Percentiles rank a stretch among this genome's conserved stretches.
Conservation (phyloP, 805 yeast genomes). For the Kluyveromyces aestuarii region DNA sequence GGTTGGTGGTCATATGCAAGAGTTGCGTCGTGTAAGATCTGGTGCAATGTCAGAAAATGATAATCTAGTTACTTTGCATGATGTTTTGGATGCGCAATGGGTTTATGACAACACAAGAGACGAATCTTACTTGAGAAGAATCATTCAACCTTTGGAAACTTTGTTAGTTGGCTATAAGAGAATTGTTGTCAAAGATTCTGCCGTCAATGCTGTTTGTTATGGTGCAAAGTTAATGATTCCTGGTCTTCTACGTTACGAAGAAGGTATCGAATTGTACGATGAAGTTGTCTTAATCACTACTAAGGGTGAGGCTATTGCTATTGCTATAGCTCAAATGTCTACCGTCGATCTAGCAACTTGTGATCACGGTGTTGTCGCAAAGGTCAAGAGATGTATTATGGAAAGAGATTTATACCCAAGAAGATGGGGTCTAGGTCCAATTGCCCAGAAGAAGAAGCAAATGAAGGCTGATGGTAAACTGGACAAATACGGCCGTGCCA, state of each 20-base stretch:
- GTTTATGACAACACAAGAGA: constrained; percentile 94
- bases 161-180: constrained; percentile 92
- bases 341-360: constrained; percentile 93
- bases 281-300: constrained; percentile 98
- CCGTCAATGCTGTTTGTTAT: constrained; percentile 96
- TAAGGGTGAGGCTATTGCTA: constrained; percentile 98
- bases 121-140: constrained; percentile 88
- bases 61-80: constrained; percentile 90
- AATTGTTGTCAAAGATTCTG: constrained; percentile 88
- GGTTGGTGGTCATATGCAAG: constrained; percentile 99
- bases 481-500: constrained; percentile 89
- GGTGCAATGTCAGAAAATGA: constrained; percentile 92
- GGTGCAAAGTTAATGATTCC: constrained; percentile 99
- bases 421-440: constrained; percentile 99
- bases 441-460: constrained; percentile 97
- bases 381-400: constrained; percentile 98
- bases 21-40: constrained; percentile 96
- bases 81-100: constrained; percentile 97
- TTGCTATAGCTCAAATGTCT: constrained; percentile 98
- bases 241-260: constrained; percentile 94
- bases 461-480: constrained; percentile 94
- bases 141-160: constrained; percentile 91
- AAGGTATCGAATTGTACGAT: constrained; percentile 92
- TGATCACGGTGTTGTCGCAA: constrained; percentile 98
- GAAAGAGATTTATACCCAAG: constrained; percentile 99